Conservation (phyloP, 2,329 filamentous ascomycete species). For the Graphilbum ipis-grandicollis region DNA sequence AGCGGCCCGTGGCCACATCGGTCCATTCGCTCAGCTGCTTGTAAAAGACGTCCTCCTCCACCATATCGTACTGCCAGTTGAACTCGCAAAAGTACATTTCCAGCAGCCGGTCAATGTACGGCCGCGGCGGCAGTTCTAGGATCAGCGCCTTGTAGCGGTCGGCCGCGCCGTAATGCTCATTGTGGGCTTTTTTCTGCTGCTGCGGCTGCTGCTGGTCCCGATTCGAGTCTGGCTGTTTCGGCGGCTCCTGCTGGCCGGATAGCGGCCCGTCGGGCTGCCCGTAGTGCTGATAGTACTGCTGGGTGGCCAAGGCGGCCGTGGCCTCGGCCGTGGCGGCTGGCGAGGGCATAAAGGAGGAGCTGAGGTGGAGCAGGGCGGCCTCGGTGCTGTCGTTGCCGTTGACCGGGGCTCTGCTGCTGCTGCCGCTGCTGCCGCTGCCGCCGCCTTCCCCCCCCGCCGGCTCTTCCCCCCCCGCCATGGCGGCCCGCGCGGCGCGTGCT, state of each 20-base stretch:
- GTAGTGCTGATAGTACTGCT: constrained; percentile 1
- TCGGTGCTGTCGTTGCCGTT: not conserved
- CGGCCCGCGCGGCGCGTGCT: constrained; percentile 11
- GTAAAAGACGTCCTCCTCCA: constrained; percentile 35
- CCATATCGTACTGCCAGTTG: constrained; percentile 39
- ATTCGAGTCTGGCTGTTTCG: too few species aligned
- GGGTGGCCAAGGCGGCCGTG: constrained; percentile 1
- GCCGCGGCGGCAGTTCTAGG: constrained; percentile 36
- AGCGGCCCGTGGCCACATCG: constrained; percentile 23
- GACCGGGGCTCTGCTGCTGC: constrained; percentile 3
- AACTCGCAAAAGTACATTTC: constrained; percentile 37
- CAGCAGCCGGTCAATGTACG: constrained; percentile 36
- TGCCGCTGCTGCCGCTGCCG: constrained; percentile 1
- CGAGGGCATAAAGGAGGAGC: too few species aligned
- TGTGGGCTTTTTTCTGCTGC: too few species aligned
- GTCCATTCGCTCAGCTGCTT: constrained; percentile 37
- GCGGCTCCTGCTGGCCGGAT: too few species aligned
- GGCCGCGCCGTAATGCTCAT: constrained; percentile 23
- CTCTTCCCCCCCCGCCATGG: not conserved
- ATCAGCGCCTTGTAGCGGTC: constrained; percentile 42
- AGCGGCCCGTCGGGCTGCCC: too few species aligned
- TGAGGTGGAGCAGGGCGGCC: too few species aligned
- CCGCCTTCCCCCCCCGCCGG: too few species aligned
- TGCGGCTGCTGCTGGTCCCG: too few species aligned
- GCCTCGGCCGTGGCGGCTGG: too few species aligned